Conservation (phyloP, 202 grass and related monocot genomes). For the Digitaria exilis region DNA sequence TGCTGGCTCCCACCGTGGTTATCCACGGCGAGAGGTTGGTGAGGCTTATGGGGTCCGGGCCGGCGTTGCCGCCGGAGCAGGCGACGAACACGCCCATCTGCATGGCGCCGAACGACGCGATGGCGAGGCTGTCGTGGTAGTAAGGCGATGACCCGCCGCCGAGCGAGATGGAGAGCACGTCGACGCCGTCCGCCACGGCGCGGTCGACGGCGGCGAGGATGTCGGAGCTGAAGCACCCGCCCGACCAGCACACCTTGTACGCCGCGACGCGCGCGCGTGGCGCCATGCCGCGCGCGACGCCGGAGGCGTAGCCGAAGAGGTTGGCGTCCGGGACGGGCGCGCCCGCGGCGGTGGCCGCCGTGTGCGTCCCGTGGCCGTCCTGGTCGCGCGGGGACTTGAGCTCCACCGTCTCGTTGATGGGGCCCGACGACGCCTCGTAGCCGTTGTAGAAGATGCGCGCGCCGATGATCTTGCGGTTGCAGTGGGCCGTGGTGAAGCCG, state of each 20-base stretch:
- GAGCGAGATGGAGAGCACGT: constrained; percentile 95
- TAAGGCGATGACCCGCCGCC: constrained; percentile 78
- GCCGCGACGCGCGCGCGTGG: constrained; percentile 82
- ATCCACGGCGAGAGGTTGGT: constrained; percentile 96
- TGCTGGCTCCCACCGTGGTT: constrained; percentile 87
- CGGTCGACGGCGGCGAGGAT: constrained; percentile 88
- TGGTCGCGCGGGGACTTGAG: constrained; percentile 92
- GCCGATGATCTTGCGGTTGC: constrained; percentile 87
- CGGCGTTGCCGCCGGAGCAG: constrained; percentile 91
- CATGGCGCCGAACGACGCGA: constrained; percentile 89
- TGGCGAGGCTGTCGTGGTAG: constrained; percentile 76
- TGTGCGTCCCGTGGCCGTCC: constrained; percentile 98
- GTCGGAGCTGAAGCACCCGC: constrained; percentile 98
- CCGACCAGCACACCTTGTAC: constrained; percentile 97
- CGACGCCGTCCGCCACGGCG: constrained; percentile 87
- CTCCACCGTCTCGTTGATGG: constrained; percentile 83
- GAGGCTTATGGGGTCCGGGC: constrained; percentile 84
- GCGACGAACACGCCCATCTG: constrained; percentile 96
- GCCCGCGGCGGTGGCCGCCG: constrained; percentile 80
- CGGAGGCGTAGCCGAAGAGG: constrained; percentile 78
- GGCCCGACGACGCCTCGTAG: constrained; percentile 85
- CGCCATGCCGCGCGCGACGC: constrained; percentile 88
- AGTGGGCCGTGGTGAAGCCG: constrained; percentile 58
- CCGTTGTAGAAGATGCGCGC: constrained; percentile 87
- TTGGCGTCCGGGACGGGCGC: constrained; percentile 67